Evolutionary conservation across 495 filamentous ascomycete genomes (phyloP), one percentile per base, ranked within the genome.

Genomic region (Penicillium waksmanii): DNA sequence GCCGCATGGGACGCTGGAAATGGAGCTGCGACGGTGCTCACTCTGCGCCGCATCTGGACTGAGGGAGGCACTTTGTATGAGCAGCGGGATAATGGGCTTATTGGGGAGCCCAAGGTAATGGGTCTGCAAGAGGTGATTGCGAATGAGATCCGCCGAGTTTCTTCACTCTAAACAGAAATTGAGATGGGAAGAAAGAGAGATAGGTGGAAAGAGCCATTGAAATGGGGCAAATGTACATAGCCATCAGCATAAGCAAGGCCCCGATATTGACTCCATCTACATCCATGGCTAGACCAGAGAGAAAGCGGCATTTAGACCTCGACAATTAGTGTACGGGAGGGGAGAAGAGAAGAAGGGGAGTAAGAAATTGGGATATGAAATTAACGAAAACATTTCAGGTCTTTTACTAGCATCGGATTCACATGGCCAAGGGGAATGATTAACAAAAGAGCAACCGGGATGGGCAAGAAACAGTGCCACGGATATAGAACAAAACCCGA

Each of bases 31-130:
- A 85, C 83, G 0, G 54, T 66, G 1, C 70, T 79, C 38, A 89
- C 89, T 0, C 73, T 90, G 62, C 72, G 84, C 51, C 77, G 88
- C 23, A 91, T 91, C 46, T 90, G 88, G 88, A 81, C 83, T 0
- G 84, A 89, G 65, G 89, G 89, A 0, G 84, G 88, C 1, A 91
- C 89, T 1, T 65, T 91, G 55, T 91, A 92, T 68, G 79, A 80
- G 9, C 77, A 84, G 72, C 80, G 85, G 18, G 88, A 89, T 62
- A 91, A 92, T 65, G 80, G 75, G 10, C 53, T 78, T 23, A 77
- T 92, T 55, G 74, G 69, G 33, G 71, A 72, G 1, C 77, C 74
- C 18, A 72, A 80, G 9, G 71, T 81, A 55, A 77, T 83, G 47
- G 74, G 76, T 0, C 65, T 90, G 63, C 73, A 76, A 53, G 75